Base-by-base conservation (phyloP, 768 basidiomycete species). In the Tricholoma furcatifolium region DNA sequence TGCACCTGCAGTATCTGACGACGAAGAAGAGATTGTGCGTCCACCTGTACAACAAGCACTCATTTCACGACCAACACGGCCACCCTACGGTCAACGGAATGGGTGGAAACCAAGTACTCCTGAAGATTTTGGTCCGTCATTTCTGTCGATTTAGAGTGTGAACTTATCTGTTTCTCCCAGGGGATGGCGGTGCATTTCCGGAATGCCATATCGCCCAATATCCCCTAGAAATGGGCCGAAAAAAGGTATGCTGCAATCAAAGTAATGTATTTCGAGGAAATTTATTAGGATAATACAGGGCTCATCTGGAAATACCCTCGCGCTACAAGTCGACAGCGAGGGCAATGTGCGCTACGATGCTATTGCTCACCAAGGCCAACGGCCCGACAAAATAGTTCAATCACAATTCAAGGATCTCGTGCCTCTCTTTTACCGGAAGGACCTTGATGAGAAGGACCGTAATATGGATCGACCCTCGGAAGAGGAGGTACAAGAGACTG, bases 141-240 rank as follows among this genome's bases (percentile, higher is more conserved):
- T 54, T 20, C 39, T 15, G 18, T 31, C 34, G 34, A 23, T 11
- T 49, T 39, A 31, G 46, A 52, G 38, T 56, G 8, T 8, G 14
- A 20, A 6, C 21, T 48, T 20, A 48, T 39, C 24, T 55, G 17
- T 5, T 34, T 11, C 40, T 6, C 44, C 27, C 38, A 89, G 87
- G 84, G 53, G 87, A 92, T 64, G 91, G 93, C 58, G 93, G 92
- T 60, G 77, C 93, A 51, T 92, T 86, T 70, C 93, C 93, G 4
- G 93, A 99, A 74, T 98, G 95, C 69, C 93, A 95, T 79, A 75
- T 96, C 47, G 97, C 97, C 6, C 96, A 99, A 68, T 99, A 97
- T 74, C 96, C 96, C 10, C 69, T 98, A 56, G 92, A 93, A 51
- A 86, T 99, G 81, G 96, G 96, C 51, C 82, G 83, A 72, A 97